Conservation (phyloP, 352 stramenopile genomes). For the Pythium folliculosum region DNA sequence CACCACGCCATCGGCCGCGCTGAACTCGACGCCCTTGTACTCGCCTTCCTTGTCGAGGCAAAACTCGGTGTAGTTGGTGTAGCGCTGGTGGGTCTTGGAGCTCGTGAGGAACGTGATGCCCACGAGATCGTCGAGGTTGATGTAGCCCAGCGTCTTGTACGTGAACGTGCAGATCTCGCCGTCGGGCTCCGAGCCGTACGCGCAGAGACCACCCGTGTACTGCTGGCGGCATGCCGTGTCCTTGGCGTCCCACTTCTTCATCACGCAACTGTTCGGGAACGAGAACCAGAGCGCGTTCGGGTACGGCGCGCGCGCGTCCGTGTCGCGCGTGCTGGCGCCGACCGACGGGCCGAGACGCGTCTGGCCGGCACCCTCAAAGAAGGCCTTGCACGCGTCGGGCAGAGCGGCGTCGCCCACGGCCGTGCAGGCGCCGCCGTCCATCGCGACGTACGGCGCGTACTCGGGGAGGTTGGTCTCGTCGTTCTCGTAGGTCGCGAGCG, state of each 20-base stretch:
- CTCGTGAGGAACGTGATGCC: slow-evolving; percentile 61
- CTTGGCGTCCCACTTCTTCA: slow-evolving; percentile 46
- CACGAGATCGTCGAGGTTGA: slow-evolving; percentile 59
- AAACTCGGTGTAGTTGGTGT: slow-evolving; percentile 59
- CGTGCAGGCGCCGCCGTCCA: slow-evolving; percentile 63
- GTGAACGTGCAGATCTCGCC: slow-evolving; percentile 19
- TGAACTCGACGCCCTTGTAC: slow-evolving; percentile 49
- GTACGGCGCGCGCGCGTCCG: slow-evolving; percentile 53
- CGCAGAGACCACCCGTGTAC: slow-evolving; percentile 36
- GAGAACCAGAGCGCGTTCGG: slow-evolving; percentile 64
- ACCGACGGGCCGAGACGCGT: slow-evolving; percentile 41
- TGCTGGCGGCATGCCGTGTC: slow-evolving; percentile 32
- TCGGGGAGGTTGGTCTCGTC: slow-evolving; percentile 36
- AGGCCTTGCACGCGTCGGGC: slow-evolving; percentile 13
- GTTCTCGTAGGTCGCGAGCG: slow-evolving; percentile 35
- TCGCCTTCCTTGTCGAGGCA: slow-evolving; percentile 37
- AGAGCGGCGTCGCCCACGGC: slow-evolving; percentile 21
- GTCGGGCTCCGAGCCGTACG: slow-evolving; percentile 20
- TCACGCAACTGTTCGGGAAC: slow-evolving; percentile 57
- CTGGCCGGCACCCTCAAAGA: slow-evolving; percentile 22
- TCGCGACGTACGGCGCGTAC: slow-evolving; percentile 56
- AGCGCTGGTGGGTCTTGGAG: slow-evolving; percentile 27
- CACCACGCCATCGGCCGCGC: slow-evolving; percentile 11
- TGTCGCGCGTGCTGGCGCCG: slow-evolving; percentile 37
- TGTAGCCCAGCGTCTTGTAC: slow-evolving; percentile 60